Percentiles rank a stretch among this genome's conserved stretches.
These are phyloP conservation scores for Basipetospora chlamydospora DNA, from an alignment of 2,329 filamentous ascomycete genomes.

Conservation along the genomic window DNA sequence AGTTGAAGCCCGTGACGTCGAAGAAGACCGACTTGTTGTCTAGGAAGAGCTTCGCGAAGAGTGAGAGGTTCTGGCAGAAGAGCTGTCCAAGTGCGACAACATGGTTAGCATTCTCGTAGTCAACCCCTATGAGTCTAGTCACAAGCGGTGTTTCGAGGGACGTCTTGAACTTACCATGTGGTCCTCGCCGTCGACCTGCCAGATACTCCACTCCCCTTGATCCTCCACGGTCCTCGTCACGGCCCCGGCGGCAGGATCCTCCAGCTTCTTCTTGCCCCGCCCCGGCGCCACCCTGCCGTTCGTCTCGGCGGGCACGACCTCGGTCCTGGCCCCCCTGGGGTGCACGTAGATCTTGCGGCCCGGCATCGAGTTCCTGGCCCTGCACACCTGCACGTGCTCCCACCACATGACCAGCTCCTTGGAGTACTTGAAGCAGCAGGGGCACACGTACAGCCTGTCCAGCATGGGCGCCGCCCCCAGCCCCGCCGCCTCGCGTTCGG, in stretches of 20 bases:
- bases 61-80: conserved; percentile 87
- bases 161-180: conserved; percentile 42
- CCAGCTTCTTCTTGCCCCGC: conserved; percentile 25
- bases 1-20: conserved; percentile 86
- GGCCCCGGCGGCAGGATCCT: conserved; percentile 11
- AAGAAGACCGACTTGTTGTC: conserved; percentile 98
- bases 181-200: conserved; percentile 83
- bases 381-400: conserved; percentile 42
- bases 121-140: too few relatives aligned
- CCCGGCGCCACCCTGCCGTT: conserved; percentile 7
- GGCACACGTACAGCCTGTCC: conserved; percentile 70
- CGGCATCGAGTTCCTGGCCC: conserved; percentile 35
- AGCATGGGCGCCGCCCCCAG: too few relatives aligned
- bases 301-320: background rate
- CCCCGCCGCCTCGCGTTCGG: conserved; percentile 13
- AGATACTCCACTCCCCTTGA: conserved; percentile 69
- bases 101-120: too few relatives aligned
- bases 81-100: too few relatives aligned
- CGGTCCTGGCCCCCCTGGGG: conserved; percentile 16
- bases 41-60: conserved; percentile 94
- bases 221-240: conserved; percentile 22
- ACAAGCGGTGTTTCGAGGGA: too few relatives aligned
- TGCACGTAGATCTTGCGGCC: conserved; percentile 63
- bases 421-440: conserved; percentile 88
- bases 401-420: conserved; percentile 44